Percentiles rank a stretch among this genome's conserved stretches.
Evolutionary conservation across 164 flowering plant species (phyloP).

Genomic region (Macadamia integrifolia): DNA sequence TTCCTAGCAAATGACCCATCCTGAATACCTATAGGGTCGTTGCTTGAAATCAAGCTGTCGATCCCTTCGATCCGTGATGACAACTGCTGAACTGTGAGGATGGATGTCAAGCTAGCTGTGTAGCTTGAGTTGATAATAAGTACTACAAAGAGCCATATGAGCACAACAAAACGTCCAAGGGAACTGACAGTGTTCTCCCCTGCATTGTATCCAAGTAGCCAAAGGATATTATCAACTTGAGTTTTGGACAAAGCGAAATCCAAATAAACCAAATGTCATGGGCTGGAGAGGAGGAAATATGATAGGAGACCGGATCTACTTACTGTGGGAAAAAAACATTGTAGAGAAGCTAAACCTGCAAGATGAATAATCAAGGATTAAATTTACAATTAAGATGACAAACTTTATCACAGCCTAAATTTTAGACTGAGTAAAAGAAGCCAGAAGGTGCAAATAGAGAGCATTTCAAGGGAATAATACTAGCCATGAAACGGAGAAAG

Average conservation of each 20-base stretch:
- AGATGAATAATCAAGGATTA: conserved; percentile 7
- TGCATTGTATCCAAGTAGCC: conserved; percentile 23
- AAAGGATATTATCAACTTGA: background rate
- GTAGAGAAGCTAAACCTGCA: conserved; percentile 98
- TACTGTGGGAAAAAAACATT: conserved; percentile 91
- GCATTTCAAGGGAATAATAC: background rate
- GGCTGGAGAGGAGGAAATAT: background rate
- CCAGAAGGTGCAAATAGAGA: background rate
- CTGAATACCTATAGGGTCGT: conserved; percentile 70
- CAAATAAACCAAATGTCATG: background rate
- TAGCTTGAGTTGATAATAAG: conserved; percentile 90
- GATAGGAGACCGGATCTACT: conserved; percentile 21
- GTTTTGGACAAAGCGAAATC: conserved; percentile 1
- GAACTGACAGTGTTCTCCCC: conserved; percentile 89
- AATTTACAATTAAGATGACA: conserved; percentile 3
- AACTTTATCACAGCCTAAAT: background rate
- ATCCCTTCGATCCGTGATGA: conserved; percentile 69
- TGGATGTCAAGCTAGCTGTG: conserved; percentile 95
- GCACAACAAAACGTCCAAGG: conserved; percentile 69
- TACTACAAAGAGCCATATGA: conserved; percentile 90
- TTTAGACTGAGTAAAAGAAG: background rate
- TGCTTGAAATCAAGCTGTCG: conserved; percentile 59
- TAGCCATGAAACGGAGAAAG: no score
- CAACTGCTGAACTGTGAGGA: conserved; percentile 86
- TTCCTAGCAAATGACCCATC: conserved; percentile 77